Base-by-base conservation (phyloP, 2,329 filamentous ascomycete genomes). In the Sarocladium oryzae region DNA sequence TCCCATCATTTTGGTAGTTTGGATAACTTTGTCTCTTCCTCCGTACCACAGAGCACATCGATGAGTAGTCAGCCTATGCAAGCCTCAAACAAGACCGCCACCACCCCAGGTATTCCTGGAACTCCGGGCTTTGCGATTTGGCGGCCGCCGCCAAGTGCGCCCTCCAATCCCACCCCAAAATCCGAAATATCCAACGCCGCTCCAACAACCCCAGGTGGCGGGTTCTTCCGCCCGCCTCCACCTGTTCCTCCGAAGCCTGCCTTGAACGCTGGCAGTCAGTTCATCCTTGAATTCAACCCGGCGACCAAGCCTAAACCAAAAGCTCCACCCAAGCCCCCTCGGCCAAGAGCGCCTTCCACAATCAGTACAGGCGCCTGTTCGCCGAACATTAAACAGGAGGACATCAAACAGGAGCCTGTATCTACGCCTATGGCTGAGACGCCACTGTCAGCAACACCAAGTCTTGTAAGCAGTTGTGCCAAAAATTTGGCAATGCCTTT, bases 191-290 rank as follows among this genome's bases (percentile, higher is more conserved):
- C 21, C 28, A 38, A 38, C 40, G 18, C 52, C 43, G 5, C 56
- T 28, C 15, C 55, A 51, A 43, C 53, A 5, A 33, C 28, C 20
- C 41, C 49, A 40, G 45, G 35, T n/a, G 56, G 53, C 24, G 59
- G 62, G 15, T 69, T 66, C 53, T 66, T 63, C 49, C 68, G 66
- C 48, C 70, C 70, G 6, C 43, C 69, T 1, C 40, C 40, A 4
- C 68, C 69, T 1, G 59, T 69, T 9, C 68, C 69, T 24, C 65
- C 68, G 9, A 73, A 72, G 54, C 65, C 69, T 10, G 59, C 64
- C 26, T 59, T 69, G 51, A 64, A 61, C 43, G 55, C 56, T 21
- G 61, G 60, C 13, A 68, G 60, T 49, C 68, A 70, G 52, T 63
- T 69, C 45, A 65, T 69, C 23, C 54, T 69, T 50, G 67, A 70